Evolutionary conservation across 139 green algal species (phyloP).

Genomic region (Tetradesmus obliquus): DNA sequence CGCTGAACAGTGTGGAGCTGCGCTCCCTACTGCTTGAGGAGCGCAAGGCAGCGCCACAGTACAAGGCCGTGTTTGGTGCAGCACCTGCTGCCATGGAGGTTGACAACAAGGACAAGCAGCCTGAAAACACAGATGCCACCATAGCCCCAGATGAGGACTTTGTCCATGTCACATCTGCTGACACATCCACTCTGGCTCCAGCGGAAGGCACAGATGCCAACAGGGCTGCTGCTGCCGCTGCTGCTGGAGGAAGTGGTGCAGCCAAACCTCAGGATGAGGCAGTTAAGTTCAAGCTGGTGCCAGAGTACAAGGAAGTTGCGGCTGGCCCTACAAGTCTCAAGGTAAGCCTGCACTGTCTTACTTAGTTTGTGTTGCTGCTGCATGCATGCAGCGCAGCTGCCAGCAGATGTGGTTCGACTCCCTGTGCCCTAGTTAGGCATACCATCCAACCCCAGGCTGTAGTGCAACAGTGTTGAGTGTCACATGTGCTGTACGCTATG

Average conservation of each 20-base stretch:
- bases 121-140: not conserved
- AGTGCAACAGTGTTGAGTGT: too few species aligned
- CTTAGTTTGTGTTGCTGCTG: not conserved
- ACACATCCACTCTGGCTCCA: not conserved
- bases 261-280: not conserved
- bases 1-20: slow-evolving; percentile 4
- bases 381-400: not conserved
- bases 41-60: not conserved
- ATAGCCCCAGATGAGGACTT: not conserved
- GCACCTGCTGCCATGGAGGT: not conserved
- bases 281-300: slow-evolving; percentile 21
- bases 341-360: not conserved
- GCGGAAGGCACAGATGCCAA: not conserved
- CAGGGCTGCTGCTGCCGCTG: not conserved
- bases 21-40: slow-evolving; percentile 33
- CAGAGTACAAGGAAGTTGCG: slow-evolving; percentile 45
- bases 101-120: not conserved
- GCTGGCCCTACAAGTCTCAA: not conserved
- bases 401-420: not conserved
- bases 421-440: too few species aligned
- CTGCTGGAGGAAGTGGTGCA: not conserved
- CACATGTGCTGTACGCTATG: too few species aligned
- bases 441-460: too few species aligned
- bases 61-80: not conserved
- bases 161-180: not conserved